Evolutionary conservation across 1,284 basidiomycete species (phyloP).

Genomic region (Cutaneotrichosporon cutaneum): DNA sequence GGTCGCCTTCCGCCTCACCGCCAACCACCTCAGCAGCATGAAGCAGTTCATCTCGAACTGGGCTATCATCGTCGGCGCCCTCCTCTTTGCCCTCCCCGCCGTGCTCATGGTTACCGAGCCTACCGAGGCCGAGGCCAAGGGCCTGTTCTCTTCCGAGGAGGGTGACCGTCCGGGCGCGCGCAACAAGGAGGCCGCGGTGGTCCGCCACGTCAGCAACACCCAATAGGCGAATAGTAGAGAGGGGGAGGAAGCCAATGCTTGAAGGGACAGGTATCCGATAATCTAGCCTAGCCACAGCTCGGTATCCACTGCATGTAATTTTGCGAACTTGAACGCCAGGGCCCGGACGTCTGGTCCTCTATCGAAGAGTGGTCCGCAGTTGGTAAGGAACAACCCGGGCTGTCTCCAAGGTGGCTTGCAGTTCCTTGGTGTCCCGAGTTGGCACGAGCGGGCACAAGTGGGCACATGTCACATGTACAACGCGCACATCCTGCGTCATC

Average conservation of each 20-base stretch:
- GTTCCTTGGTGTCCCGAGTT: no score
- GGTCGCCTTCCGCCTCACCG: constrained; percentile 20
- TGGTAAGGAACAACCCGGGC: no score
- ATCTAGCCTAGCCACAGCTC: not conserved
- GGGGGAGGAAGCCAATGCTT: not conserved
- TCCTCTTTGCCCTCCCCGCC: constrained; percentile 26
- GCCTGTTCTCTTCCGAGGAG: constrained; percentile 19
- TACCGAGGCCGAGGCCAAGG: constrained; percentile 21
- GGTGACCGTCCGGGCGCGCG: constrained; percentile 19
- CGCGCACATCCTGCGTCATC: no score
- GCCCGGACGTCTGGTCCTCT: no score
- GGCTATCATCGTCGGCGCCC: constrained; percentile 22
- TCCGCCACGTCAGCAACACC: not conserved
- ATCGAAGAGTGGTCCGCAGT: no score
- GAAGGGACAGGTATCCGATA: not conserved
- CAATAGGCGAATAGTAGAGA: not conserved
- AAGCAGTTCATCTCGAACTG: constrained; percentile 34
- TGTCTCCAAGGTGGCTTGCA: no score
- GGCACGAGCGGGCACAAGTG: no score
- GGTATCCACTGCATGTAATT: not conserved
- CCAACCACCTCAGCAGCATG: constrained; percentile 21
- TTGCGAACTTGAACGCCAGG: no score
- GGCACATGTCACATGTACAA: no score
- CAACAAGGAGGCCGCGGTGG: constrained; percentile 12
- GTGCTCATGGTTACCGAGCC: constrained; percentile 27